Percentiles rank a stretch among this genome's conserved stretches.
These are phyloP conservation scores for Linderina pennispora DNA, from an alignment of 192 early-diverging fungal genomes.

Conservation along the genomic window DNA sequence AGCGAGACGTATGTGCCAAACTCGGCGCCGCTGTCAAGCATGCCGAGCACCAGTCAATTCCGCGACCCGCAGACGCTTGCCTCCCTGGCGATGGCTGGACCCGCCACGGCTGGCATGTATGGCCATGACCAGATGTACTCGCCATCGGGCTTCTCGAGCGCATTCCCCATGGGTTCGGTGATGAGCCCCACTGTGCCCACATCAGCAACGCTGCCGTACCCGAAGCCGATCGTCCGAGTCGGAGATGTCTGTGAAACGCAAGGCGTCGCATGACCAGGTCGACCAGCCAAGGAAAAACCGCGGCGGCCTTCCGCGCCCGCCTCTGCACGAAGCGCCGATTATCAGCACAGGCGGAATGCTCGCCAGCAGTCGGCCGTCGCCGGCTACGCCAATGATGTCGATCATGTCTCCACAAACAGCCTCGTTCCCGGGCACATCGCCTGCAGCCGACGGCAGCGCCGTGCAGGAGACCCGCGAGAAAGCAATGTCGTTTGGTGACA, in stretches of 20 bases:
- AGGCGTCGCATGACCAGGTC: conserved; percentile 33
- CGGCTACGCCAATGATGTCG: no score
- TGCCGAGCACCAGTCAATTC: background rate
- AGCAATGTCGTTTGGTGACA: no score
- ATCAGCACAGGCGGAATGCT: background rate
- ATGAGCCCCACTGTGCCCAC: no score
- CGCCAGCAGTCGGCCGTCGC: background rate
- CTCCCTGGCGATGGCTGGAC: background rate
- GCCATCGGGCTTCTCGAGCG: no score
- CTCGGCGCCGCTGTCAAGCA: conserved; percentile 2
- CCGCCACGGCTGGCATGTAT: background rate
- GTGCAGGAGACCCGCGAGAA: no score
- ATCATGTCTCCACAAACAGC: no score
- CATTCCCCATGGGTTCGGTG: no score
- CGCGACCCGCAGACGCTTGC: background rate
- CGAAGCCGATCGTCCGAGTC: conserved; percentile 29
- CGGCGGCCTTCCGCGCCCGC: conserved; percentile 23
- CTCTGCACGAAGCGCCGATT: conserved; percentile 13
- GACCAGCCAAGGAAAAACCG: conserved; percentile 31
- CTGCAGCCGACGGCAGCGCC: no score
- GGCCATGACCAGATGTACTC: no score
- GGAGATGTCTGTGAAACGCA: conserved; percentile 36
- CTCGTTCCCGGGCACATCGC: no score
- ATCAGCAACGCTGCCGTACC: conserved; percentile 4
- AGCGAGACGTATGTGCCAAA: background rate